Evolutionary conservation across 2,329 filamentous ascomycete genomes (phyloP).

Genomic region (Eurotiales sp.): DNA sequence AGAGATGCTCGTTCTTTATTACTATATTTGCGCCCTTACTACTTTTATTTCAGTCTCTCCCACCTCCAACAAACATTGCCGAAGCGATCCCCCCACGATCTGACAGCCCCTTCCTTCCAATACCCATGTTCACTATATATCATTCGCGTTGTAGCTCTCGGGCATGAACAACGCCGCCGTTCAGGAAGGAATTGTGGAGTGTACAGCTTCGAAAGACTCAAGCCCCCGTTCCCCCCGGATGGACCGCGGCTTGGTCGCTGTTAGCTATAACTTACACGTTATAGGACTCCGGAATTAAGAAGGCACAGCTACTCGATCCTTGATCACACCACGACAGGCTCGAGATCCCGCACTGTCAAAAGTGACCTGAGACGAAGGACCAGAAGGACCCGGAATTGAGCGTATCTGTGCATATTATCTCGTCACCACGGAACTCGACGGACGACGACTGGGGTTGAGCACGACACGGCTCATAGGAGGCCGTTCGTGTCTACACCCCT

Average conservation of each 20-base stretch:
- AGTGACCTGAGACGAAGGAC: too few species aligned
- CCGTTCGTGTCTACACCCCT: neutral
- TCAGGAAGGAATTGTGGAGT: neutral
- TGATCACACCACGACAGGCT: neutral
- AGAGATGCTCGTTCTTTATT: neutral
- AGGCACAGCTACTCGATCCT: too few species aligned
- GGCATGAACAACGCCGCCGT: neutral
- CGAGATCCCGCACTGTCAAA: too few species aligned
- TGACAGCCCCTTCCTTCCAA: neutral
- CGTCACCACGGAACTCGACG: conserved; percentile 1
- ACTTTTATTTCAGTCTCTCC: too few species aligned
- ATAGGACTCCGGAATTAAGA: too few species aligned
- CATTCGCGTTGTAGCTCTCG: neutral
- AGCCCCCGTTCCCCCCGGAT: too few species aligned
- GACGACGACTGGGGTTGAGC: conserved; percentile 1
- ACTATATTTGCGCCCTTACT: neutral
- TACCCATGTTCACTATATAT: neutral
- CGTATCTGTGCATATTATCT: neutral
- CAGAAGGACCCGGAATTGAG: too few species aligned
- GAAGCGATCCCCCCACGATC: neutral
- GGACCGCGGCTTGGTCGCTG: neutral
- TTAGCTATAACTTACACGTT: too few species aligned
- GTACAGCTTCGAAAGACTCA: conserved; percentile 1
- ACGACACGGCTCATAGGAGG: conserved; percentile 5
- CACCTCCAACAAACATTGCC: too few species aligned